phyloP scores from a whole-genome alignment of 2,329 filamentous ascomycete species.

The Aureobasidium leucospermi region DNA sequence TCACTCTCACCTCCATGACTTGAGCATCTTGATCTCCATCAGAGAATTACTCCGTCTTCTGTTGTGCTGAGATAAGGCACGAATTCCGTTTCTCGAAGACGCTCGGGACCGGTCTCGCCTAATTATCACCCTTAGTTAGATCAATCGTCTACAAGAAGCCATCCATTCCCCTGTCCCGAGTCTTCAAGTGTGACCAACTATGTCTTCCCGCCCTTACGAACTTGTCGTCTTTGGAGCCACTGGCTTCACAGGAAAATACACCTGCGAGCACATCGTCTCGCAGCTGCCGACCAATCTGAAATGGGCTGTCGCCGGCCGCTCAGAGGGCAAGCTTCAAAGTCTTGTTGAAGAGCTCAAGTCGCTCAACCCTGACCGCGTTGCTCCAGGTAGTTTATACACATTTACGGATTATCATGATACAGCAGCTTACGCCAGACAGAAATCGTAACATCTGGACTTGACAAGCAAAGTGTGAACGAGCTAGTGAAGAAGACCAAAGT shows the following conservation, averaged over 20 bases:
- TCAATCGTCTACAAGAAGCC: slow-evolving; percentile 1
- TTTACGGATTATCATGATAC: not conserved
- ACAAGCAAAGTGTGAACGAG: slow-evolving; percentile 41
- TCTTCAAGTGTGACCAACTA: not conserved
- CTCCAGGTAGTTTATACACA: slow-evolving; percentile 51
- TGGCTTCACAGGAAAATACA: slow-evolving; percentile 77
- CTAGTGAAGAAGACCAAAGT: slow-evolving; percentile 51
- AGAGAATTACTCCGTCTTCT: not conserved
- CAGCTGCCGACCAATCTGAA: slow-evolving; percentile 67
- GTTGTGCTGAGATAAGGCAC: not conserved
- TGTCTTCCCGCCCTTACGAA: slow-evolving; percentile 48
- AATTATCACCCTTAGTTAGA: not conserved
- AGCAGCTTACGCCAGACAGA: slow-evolving; percentile 11
- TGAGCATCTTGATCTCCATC: not conserved
- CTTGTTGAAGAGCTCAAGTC: slow-evolving; percentile 60
- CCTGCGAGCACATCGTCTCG: slow-evolving; percentile 66
- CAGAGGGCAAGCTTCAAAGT: slow-evolving; percentile 63
- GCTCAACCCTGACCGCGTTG: slow-evolving; percentile 60
- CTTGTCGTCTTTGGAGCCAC: slow-evolving; percentile 60
- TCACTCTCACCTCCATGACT: not conserved
- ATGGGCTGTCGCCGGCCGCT: slow-evolving; percentile 85
- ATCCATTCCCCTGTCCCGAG: not conserved
- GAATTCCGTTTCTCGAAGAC: not conserved
- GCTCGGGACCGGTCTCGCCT: slow-evolving; percentile 2
- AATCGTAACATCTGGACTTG: slow-evolving; percentile 40